These are phyloP conservation scores for Pythium dissimile DNA, from an alignment of 352 stramenopile species.

Conservation along the genomic window DNA sequence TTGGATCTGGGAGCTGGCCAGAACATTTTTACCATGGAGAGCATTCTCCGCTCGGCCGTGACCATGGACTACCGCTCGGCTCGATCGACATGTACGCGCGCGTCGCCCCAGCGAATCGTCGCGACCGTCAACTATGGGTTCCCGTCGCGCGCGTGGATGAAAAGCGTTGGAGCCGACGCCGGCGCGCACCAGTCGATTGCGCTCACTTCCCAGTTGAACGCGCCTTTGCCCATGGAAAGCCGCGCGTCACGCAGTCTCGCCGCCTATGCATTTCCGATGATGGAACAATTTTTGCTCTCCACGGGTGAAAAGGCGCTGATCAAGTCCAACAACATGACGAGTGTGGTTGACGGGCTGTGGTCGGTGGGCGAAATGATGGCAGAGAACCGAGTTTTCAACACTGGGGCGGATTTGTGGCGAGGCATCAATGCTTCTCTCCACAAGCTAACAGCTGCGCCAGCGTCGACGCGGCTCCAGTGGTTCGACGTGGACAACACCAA, in stretches of 20 bases:
- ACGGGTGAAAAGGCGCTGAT: constrained; percentile 1
- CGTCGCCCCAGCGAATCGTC: constrained; percentile 41
- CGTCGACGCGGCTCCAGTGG: constrained; percentile 6
- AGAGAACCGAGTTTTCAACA: neutral
- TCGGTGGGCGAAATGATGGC: no score
- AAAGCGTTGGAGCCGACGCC: neutral
- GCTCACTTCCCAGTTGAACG: neutral
- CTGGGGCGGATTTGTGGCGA: neutral
- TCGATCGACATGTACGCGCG: constrained; percentile 27
- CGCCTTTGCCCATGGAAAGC: neutral
- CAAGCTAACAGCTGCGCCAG: neutral
- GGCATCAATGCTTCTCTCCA: constrained; percentile 11
- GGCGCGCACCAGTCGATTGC: neutral
- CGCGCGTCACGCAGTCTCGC: neutral
- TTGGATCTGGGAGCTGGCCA: no score
- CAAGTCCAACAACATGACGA: no score
- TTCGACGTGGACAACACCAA: constrained; percentile 12
- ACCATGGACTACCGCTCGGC: constrained; percentile 13
- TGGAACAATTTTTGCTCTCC: constrained; percentile 11
- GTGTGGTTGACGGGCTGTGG: no score
- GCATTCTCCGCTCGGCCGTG: constrained; percentile 32
- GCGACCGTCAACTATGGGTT: constrained; percentile 52
- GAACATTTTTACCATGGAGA: no score
- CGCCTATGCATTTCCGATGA: constrained; percentile 11
- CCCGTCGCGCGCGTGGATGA: constrained; percentile 42